Base-by-base conservation (phyloP, 2,329 filamentous ascomycete species). In the Alternaria novae-zelandiae region DNA sequence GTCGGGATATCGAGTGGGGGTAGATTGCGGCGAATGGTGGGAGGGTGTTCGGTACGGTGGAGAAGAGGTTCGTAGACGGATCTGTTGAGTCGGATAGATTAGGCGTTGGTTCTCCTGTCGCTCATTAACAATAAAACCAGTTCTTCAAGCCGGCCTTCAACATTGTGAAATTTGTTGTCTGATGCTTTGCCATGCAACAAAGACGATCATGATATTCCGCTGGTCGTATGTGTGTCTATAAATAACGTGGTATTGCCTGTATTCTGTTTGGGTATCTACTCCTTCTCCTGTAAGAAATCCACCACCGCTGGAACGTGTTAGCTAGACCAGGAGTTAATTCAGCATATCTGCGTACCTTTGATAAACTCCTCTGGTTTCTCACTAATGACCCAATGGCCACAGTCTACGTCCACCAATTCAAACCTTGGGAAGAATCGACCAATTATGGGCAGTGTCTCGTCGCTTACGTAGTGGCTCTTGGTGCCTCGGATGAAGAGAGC, bases 311-410 rank as follows among this genome's bases (percentile, higher is more conserved):
- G 49, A 28, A n/a, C 23, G 17, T 10, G 41, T 71, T 61, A 68
- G 62, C 36, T 50, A 5, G 12, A 13, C 2, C 5, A 4, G 1
- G 1, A 7, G 1, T 13, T 3, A 6, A 11, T 8, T 9, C 4
- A 17, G 9, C n/a, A 15, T 25, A 6, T 9, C 11, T 7, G 23
- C 86, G 78, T 77, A 93, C 92, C 90, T 84, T 87, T 83, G 75
- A 90, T 88, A 69, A 97, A 97, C 10, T 85, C 89, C 74, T 93
- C 89, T 0, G 93, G 93, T 71, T 93, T 90, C 83, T 97, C 93
- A n/a, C 91, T 93, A 66, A 95, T 94, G 6, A 97, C 83, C 93
- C 93, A 97, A 79, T 97, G 93, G 0, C 93, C 93, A 9, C 90
- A 87, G 41, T 96, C 90, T 30, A 97, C 82, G 80, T 95, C 91